Base-by-base conservation (phyloP, 2,329 filamentous ascomycete species). In the Neofusicoccum laricinum region DNA sequence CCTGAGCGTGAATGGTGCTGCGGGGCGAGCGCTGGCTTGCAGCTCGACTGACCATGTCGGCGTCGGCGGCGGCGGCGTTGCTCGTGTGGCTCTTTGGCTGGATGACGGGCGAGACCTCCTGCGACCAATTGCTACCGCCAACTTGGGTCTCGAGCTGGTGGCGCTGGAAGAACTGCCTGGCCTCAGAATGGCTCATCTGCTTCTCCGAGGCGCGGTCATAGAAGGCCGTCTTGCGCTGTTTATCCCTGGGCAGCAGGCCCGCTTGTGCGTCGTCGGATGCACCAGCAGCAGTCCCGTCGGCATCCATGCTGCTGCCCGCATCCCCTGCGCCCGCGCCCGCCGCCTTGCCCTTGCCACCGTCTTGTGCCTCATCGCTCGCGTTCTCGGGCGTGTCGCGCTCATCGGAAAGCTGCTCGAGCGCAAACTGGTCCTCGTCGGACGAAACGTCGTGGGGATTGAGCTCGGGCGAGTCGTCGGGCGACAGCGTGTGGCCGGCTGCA, bases 161-260 rank as follows among this genome's bases (percentile, higher is more conserved):
- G 69, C 91, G 86, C 79, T 97, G 94, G 77, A 97, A 99, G 80
- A 98, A 96, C 67, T 97, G 85, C 78, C 97, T 98, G 66, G 94
- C 92, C 75, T 99, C 95, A 30, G 91, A 89, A 76, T 97, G 93
- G 72, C 90, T 96, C 88, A 97, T 90, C 73, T 94, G 91, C 72
- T 95, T 96, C 78, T 99, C 95, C 61, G 92, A 91, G 61, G 94
- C 90, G 72, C 94, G 92, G 77, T 97, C 93, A 79, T 96, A 97
- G 74, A 93, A 96, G 19, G 93, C 91, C 8, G 93, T 97, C 74
- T 89, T 89, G 64, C 83, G 79, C 73, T 86, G 83, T 72, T 80
- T 82, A 70, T 84, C 82, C 69, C 82, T 73, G 46, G 79, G 78
- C 46, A 83, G 76, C 72, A 82, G 70, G 40, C 74, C 74, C 36